A percentile compares a stretch with the other conserved stretches of the same genome.
These are phyloP conservation scores for Jackrogersella multiformis DNA, from an alignment of 495 filamentous ascomycete genomes.

Conservation along the genomic window DNA sequence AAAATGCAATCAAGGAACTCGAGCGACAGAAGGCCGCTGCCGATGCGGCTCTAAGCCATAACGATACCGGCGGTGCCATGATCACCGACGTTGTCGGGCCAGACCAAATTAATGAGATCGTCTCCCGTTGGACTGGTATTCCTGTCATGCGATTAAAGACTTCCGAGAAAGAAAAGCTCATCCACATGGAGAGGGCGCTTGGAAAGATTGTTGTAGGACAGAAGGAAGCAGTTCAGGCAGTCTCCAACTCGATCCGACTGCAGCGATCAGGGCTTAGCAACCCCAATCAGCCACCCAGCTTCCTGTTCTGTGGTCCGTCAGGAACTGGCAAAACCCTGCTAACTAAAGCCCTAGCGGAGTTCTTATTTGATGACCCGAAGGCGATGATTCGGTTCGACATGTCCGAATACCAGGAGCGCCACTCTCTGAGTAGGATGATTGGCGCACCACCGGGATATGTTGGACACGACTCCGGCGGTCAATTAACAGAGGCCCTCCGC, in stretches of 20 bases:
- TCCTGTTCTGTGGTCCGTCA: constrained; percentile 98
- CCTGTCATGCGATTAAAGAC: constrained; percentile 93
- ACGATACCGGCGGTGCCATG: constrained; percentile 69
- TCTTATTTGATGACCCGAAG: constrained; percentile 97
- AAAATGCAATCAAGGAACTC: constrained; percentile 77
- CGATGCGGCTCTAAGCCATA: constrained; percentile 76
- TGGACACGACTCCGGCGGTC: constrained; percentile 93
- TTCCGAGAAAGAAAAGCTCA: constrained; percentile 94
- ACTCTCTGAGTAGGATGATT: constrained; percentile 96
- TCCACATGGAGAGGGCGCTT: constrained; percentile 91
- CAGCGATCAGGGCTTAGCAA: constrained; percentile 93
- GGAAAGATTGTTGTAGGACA: constrained; percentile 89
- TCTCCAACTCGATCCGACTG: constrained; percentile 94
- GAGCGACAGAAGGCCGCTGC: constrained; percentile 80
- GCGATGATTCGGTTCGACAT: constrained; percentile 99
- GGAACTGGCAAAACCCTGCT: constrained; percentile 98
- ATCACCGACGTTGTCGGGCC: constrained; percentile 93
- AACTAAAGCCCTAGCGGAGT: constrained; percentile 95
- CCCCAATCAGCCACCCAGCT: constrained; percentile 94
- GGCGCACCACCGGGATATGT: constrained; percentile 97
- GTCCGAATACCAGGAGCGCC: constrained; percentile 99
- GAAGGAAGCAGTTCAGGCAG: constrained; percentile 90
- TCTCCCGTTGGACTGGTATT: constrained; percentile 95
- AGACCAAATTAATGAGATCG: constrained; percentile 99
- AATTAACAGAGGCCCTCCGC: constrained; percentile 92